Evolutionary conservation across 106 monocot species (phyloP).

Genomic region (Iris macrosiphon): DNA sequence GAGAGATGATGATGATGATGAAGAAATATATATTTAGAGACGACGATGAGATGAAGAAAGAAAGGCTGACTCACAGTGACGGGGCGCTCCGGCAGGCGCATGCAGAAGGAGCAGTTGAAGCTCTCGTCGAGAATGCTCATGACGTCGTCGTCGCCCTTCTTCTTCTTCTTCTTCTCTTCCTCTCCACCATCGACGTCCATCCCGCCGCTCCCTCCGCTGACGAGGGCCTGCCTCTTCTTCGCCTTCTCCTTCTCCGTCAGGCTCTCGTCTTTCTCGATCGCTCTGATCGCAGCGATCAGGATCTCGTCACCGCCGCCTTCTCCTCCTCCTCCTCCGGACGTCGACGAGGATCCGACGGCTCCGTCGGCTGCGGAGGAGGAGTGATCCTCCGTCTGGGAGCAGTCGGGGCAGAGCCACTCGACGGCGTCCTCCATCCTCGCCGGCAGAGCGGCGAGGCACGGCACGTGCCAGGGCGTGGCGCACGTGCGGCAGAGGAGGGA

Average conservation of each 20-base stretch:
- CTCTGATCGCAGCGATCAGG: slow-evolving; percentile 30
- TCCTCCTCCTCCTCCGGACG: neutral
- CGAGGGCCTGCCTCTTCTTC: slow-evolving; percentile 43
- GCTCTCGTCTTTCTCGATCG: slow-evolving; percentile 40
- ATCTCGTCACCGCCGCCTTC: neutral
- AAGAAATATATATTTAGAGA: too few relatives aligned
- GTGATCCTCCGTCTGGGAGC: neutral
- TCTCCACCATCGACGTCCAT: slow-evolving; percentile 16
- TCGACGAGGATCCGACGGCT: neutral
- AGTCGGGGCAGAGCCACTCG: slow-evolving; percentile 57
- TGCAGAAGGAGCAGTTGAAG: too few relatives aligned
- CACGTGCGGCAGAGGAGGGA: slow-evolving; percentile 36
- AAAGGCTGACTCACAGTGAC: too few relatives aligned
- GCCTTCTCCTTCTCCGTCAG: slow-evolving; percentile 61
- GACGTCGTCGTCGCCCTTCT: slow-evolving; percentile 20
- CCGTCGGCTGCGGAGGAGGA: neutral
- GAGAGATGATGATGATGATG: too few relatives aligned
- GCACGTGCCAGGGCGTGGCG: slow-evolving; percentile 60
- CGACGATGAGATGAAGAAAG: too few relatives aligned
- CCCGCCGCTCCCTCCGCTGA: slow-evolving; percentile 13
- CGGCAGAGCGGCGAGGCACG: slow-evolving; percentile 31
- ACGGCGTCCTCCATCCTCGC: slow-evolving; percentile 18
- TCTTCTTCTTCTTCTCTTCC: slow-evolving; percentile 13
- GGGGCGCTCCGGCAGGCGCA: too few relatives aligned
- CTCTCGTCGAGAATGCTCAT: slow-evolving; percentile 52